Evolutionary conservation across 805 yeast species (phyloP).

Genomic region (Spathaspora gorwiae): DNA sequence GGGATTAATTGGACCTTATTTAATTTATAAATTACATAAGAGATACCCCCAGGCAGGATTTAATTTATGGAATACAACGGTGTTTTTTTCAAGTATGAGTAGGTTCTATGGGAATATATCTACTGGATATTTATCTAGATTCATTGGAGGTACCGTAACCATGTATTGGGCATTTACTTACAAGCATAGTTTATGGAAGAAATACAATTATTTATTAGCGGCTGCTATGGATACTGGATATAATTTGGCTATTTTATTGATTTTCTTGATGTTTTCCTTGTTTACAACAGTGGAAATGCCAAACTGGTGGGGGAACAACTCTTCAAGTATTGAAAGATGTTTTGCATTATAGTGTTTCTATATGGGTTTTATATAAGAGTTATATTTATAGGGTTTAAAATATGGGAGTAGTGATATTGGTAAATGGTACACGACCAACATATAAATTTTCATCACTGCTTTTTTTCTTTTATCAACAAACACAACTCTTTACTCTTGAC

Average conservation of each 20-base stretch:
- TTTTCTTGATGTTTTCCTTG: slow-evolving; percentile 33
- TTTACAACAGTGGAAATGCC: slow-evolving; percentile 26
- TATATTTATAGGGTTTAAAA: slow-evolving; percentile 14
- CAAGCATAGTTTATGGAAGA: slow-evolving; percentile 36
- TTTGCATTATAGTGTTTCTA: slow-evolving; percentile 30
- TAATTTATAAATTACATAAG: slow-evolving; percentile 24
- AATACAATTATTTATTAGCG: slow-evolving; percentile 44
- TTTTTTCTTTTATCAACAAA: no score
- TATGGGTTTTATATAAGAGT: no score
- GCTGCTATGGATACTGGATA: slow-evolving; percentile 51
- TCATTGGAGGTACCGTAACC: slow-evolving; percentile 44
- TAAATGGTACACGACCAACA: neutral
- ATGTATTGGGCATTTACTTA: slow-evolving; percentile 43
- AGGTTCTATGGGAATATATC: slow-evolving; percentile 47
- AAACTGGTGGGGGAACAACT: slow-evolving; percentile 49
- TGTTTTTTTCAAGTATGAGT: slow-evolving; percentile 45
- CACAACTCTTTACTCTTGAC: neutral
- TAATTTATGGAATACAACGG: slow-evolving; percentile 43
- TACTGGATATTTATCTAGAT: slow-evolving; percentile 45
- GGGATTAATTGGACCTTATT: slow-evolving; percentile 37
- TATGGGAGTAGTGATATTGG: neutral
- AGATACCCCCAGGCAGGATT: slow-evolving; percentile 24
- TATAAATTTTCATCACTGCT: no score
- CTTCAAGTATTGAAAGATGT: slow-evolving; percentile 41
- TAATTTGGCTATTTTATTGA: slow-evolving; percentile 36